Base-by-base conservation (phyloP, 2,329 filamentous ascomycete genomes). In the Trichoderma cornu-damae region DNA sequence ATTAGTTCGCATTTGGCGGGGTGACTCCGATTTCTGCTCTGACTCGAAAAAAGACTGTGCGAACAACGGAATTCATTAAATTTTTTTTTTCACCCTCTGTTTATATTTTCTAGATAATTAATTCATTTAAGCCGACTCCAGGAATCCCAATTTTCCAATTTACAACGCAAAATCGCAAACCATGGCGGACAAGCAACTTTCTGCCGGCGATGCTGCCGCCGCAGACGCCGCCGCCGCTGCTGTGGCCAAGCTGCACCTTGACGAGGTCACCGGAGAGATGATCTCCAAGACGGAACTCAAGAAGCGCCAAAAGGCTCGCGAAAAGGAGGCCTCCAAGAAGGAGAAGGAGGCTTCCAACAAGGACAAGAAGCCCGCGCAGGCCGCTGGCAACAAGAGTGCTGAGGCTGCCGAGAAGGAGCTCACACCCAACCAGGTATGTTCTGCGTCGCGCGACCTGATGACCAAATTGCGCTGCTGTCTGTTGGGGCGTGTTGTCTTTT, bases 191-290 rank as follows among this genome's bases (percentile, higher is more conserved):
- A 67, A 68, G 30, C 65, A 65, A 47, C 60, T 67, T 48, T 52
- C 68, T 57, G 49, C 70, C 58, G 66, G 70, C 59, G 68, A 67
- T 61, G 67, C 68, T 59, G 70, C 75, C 44, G 75, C 76, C 54
- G n/a, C n/a, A n/a, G 76, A 76, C 62, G 80, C 82, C 63, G 73
- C 75, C 66, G 70, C 85, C 62, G 82, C 81, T 64, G 74, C 75
- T 66, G 73, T 86, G 64, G 82, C 82, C 68, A 90, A 93, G 76
- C 81, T 96, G 65, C 82, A 92, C 73, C 83, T 94, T 50, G 94
- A 99, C 73, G 90, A 95, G 69, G 90, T 92, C 62, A 97, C 94
- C 12, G 94, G 94, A 68, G 94, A 99, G 77, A 86, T 75, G 73
- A 72, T 88, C 60, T 92, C 88, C 77, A 92, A 92, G 85, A 84